A percentile compares a stretch with the other conserved stretches of the same genome.
phyloP scores from a whole-genome alignment of 768 basidiomycete genomes.

The Boletus coccyginus region DNA sequence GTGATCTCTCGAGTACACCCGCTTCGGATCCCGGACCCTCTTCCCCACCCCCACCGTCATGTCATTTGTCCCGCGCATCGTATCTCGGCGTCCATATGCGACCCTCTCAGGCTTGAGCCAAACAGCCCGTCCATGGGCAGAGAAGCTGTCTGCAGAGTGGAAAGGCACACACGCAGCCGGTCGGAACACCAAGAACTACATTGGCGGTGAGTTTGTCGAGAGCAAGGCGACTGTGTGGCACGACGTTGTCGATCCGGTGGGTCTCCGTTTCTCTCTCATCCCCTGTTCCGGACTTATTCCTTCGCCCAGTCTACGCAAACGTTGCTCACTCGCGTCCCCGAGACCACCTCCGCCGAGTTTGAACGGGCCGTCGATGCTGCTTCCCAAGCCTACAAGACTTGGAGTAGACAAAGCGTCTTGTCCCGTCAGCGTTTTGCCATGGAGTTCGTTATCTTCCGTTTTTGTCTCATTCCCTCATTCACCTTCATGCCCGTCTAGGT shows the following conservation, averaged over 20 bases:
- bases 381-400: slow-evolving; percentile 80
- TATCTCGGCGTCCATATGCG: slow-evolving; percentile 38
- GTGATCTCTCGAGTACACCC: slow-evolving; percentile 9
- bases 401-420: slow-evolving; percentile 84
- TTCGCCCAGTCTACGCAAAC: slow-evolving; percentile 79
- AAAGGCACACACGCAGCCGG: slow-evolving; percentile 84
- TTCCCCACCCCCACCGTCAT: slow-evolving; percentile 13
- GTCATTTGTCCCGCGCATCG: slow-evolving; percentile 18
- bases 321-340: slow-evolving; percentile 83
- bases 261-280: slow-evolving; percentile 24
- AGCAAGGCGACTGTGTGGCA: slow-evolving; percentile 78
- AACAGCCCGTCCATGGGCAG: slow-evolving; percentile 58
- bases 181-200: slow-evolving; percentile 88
- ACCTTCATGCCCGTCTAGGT: slow-evolving; percentile 41
- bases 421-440: slow-evolving; percentile 85
- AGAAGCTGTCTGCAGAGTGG: slow-evolving; percentile 73
- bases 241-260: slow-evolving; percentile 86
- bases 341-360: slow-evolving; percentile 82
- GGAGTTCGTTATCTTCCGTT: slow-evolving; percentile 56
- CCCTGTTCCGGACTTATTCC: background rate
- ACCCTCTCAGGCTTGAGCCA: slow-evolving; percentile 52
- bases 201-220: slow-evolving; percentile 86
- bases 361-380: slow-evolving; percentile 81
- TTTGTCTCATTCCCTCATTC: background rate
- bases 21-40: slow-evolving; percentile 6